Conservation (phyloP, 805 yeast species). For the Starmerella vitae region DNA sequence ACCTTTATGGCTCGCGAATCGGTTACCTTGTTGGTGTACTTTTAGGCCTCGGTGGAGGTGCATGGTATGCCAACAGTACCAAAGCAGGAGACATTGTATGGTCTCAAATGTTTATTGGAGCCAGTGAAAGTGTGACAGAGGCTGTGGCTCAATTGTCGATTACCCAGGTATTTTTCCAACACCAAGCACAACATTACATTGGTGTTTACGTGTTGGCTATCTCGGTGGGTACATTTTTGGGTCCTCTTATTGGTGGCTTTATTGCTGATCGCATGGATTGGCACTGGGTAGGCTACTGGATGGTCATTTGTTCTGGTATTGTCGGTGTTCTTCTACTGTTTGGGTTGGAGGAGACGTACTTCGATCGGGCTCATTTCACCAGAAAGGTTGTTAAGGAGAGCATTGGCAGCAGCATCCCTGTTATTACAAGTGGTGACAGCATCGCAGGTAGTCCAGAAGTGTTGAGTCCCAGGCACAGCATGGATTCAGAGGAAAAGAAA, state of each 20-base stretch:
- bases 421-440: neutral
- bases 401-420: neutral
- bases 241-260: constrained; percentile 69
- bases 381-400: neutral
- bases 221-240: constrained; percentile 63
- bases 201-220: constrained; percentile 64
- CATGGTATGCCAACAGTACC: constrained; percentile 54
- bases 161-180: constrained; percentile 63
- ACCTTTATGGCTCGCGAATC: constrained; percentile 41
- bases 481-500: neutral
- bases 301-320: constrained; percentile 50
- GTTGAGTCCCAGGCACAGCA: neutral
- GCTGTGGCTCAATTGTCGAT: constrained; percentile 52
- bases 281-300: constrained; percentile 66
- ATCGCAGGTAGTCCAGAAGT: neutral
- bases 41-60: constrained; percentile 49
- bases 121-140: constrained; percentile 70
- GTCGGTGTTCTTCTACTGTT: constrained; percentile 42
- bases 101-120: constrained; percentile 72
- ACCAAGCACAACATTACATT: constrained; percentile 58
- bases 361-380: constrained; percentile 26
- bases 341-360: constrained; percentile 56
- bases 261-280: constrained; percentile 48
- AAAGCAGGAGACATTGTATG: constrained; percentile 50
- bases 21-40: constrained; percentile 50